Percentiles rank a stretch among this genome's conserved stretches.
These are phyloP conservation scores for Ulmus americana DNA, from an alignment of 331 rosid species.

Conservation along the genomic window DNA sequence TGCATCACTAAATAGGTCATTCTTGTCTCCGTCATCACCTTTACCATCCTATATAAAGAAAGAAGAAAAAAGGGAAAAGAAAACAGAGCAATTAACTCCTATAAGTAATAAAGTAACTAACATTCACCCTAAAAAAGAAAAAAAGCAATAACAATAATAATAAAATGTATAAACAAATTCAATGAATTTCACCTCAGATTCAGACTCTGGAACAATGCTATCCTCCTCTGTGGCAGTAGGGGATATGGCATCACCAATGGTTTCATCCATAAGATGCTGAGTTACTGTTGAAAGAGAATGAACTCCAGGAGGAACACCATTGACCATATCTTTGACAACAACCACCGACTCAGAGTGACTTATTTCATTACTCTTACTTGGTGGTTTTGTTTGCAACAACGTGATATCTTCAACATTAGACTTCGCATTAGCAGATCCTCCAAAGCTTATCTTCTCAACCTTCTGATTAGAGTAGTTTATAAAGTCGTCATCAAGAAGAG, in stretches of 20 bases:
- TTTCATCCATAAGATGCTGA: slow-evolving; percentile 27
- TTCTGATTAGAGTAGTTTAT: slow-evolving; percentile 25
- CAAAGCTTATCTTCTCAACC: slow-evolving; percentile 33
- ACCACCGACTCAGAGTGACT: slow-evolving; percentile 24
- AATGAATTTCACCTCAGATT: slow-evolving; percentile 43
- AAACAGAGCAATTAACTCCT: neutral
- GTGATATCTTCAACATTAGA: slow-evolving; percentile 27
- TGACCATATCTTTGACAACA: slow-evolving; percentile 17
- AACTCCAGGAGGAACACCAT: slow-evolving; percentile 17
- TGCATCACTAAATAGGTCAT: slow-evolving; percentile 51
- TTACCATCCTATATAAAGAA: slow-evolving; percentile 44
- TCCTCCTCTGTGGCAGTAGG: slow-evolving; percentile 43
- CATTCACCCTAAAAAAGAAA: slow-evolving; percentile 37
- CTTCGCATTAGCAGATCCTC: slow-evolving; percentile 22
- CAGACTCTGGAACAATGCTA: slow-evolving; percentile 45
- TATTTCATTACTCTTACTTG: slow-evolving; percentile 22
- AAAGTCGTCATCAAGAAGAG: slow-evolving; percentile 44
- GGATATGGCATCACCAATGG: slow-evolving; percentile 29
- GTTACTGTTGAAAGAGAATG: slow-evolving; percentile 18
- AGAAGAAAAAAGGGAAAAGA: neutral
- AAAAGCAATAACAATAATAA: slow-evolving; percentile 10
- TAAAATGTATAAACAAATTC: slow-evolving; percentile 5
- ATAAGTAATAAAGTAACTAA: neutral
- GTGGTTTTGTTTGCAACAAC: slow-evolving; percentile 20
- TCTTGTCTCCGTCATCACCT: slow-evolving; percentile 35